phyloP scores from a whole-genome alignment of 2,329 filamentous ascomycete genomes.

The Verticillium dahliae region DNA sequence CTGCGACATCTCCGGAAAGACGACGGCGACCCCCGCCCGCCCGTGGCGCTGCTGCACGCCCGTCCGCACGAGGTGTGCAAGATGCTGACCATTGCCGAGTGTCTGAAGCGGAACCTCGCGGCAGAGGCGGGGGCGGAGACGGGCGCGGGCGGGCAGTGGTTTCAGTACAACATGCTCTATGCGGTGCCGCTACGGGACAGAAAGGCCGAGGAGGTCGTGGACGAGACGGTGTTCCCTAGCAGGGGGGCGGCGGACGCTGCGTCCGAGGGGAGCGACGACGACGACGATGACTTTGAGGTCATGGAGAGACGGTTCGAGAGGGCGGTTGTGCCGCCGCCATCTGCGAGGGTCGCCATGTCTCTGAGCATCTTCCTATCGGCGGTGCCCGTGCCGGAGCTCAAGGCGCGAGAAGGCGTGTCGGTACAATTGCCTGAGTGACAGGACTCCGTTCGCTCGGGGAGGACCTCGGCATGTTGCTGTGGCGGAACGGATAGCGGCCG shows the following conservation, averaged over 20 bases:
- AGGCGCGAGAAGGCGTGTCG: slow-evolving; percentile 36
- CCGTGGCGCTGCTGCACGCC: slow-evolving; percentile 43
- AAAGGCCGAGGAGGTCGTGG: slow-evolving; percentile 25
- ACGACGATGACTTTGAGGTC: slow-evolving; percentile 44
- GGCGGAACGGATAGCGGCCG: no score
- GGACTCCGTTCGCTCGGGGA: slow-evolving; percentile 8
- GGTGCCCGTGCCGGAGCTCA: slow-evolving; percentile 48
- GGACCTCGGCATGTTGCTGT: no score
- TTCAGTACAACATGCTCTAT: slow-evolving; percentile 52
- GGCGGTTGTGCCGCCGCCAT: slow-evolving; percentile 39
- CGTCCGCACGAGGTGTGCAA: slow-evolving; percentile 51
- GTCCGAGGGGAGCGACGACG: slow-evolving; percentile 15
- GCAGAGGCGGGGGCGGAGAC: slow-evolving; percentile 24
- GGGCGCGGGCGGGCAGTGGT: slow-evolving; percentile 27
- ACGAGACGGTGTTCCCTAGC: slow-evolving; percentile 33
- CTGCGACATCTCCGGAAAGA: slow-evolving; percentile 33
- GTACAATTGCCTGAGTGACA: slow-evolving; percentile 33
- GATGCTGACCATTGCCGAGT: slow-evolving; percentile 62
- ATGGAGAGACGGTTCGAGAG: slow-evolving; percentile 51
- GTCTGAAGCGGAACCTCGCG: slow-evolving; percentile 50
- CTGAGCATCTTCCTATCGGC: slow-evolving; percentile 56
- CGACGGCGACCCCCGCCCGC: slow-evolving; percentile 15
- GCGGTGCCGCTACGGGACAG: slow-evolving; percentile 31
- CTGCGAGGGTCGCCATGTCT: slow-evolving; percentile 40
- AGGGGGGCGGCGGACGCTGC: slow-evolving; percentile 15